Percentiles rank a stretch among this genome's conserved stretches.
Evolutionary conservation across 805 yeast genomes (phyloP).

Genomic region (Spathaspora hagerdaliae): DNA sequence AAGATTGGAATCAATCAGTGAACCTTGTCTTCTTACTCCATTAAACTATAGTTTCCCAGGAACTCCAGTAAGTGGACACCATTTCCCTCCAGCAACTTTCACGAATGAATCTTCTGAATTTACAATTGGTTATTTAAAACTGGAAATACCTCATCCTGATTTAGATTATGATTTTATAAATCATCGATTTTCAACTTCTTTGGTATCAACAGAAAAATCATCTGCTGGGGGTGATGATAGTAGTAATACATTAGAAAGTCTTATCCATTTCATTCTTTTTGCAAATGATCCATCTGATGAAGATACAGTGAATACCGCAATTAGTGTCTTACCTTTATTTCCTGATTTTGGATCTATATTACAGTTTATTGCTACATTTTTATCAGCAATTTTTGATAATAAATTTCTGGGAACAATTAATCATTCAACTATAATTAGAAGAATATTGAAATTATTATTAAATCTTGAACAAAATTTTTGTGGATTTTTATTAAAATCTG

Average conservation of each 20-base stretch:
- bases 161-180: conserved; percentile 42
- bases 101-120: neutral
- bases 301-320: conserved; percentile 14
- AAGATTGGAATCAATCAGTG: neutral
- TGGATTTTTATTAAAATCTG: conserved; percentile 66
- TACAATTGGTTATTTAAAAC: conserved; percentile 20
- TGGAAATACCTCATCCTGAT: conserved; percentile 33
- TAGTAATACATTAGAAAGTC: conserved; percentile 51
- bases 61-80: neutral
- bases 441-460: conserved; percentile 51
- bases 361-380: conserved; percentile 9
- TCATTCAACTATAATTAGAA: conserved; percentile 35
- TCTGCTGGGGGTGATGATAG: neutral
- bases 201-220: neutral
- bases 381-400: conserved; percentile 1
- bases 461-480: conserved; percentile 57
- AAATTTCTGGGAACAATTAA: conserved; percentile 15
- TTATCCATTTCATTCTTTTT: conserved; percentile 67
- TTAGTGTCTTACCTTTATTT: conserved; percentile 30
- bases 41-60: neutral
- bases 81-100: neutral
- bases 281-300: conserved; percentile 10
- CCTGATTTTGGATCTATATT: conserved; percentile 30
- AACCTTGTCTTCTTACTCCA: too few relatives aligned
- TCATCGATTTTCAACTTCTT: conserved; percentile 19